Evolutionary conservation across 1,139 yeast species (phyloP).

Genomic region (Williopsis jadinii): DNA sequence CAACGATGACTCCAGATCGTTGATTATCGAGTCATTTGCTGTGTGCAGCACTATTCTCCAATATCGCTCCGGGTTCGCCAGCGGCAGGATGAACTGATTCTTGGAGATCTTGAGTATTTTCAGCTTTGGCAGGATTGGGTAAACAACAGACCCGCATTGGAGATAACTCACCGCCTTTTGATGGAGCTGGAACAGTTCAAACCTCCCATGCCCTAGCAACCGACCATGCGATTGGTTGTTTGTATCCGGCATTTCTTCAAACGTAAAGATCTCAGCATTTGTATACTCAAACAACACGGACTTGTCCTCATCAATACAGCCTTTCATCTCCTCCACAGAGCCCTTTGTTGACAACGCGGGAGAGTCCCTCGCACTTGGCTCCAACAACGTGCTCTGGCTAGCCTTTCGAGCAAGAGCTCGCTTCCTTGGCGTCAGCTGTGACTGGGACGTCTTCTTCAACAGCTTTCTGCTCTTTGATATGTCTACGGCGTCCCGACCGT

Average conservation of each 20-base stretch:
- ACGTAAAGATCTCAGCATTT: slow-evolving; percentile 36
- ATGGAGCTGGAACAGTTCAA: slow-evolving; percentile 59
- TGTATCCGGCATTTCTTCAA: slow-evolving; percentile 31
- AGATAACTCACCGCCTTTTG: slow-evolving; percentile 58
- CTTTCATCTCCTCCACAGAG: not conserved
- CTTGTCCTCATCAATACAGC: slow-evolving; percentile 9
- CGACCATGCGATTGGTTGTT: slow-evolving; percentile 31
- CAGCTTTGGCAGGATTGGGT: slow-evolving; percentile 59
- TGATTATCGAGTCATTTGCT: slow-evolving; percentile 28
- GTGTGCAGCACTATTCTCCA: slow-evolving; percentile 55
- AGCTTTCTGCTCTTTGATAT: slow-evolving; percentile 12
- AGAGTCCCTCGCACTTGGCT: not conserved
- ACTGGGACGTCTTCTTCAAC: slow-evolving; percentile 11
- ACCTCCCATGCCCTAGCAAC: slow-evolving; percentile 51
- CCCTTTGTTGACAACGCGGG: slow-evolving; percentile 3
- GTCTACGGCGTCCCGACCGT: slow-evolving; percentile 5
- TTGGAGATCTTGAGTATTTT: slow-evolving; percentile 47
- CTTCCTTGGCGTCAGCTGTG: slow-evolving; percentile 15
- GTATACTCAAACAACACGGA: slow-evolving; percentile 31
- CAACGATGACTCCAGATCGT: slow-evolving; percentile 33
- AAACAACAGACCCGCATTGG: slow-evolving; percentile 50
- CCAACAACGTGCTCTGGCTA: not conserved
- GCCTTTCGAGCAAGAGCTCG: slow-evolving; percentile 14
- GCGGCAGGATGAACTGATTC: slow-evolving; percentile 54
- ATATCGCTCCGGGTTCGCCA: slow-evolving; percentile 65